These are phyloP conservation scores for Cadophora luteo-olivacea DNA, from an alignment of 2,329 filamentous ascomycete species.

Conservation along the genomic window DNA sequence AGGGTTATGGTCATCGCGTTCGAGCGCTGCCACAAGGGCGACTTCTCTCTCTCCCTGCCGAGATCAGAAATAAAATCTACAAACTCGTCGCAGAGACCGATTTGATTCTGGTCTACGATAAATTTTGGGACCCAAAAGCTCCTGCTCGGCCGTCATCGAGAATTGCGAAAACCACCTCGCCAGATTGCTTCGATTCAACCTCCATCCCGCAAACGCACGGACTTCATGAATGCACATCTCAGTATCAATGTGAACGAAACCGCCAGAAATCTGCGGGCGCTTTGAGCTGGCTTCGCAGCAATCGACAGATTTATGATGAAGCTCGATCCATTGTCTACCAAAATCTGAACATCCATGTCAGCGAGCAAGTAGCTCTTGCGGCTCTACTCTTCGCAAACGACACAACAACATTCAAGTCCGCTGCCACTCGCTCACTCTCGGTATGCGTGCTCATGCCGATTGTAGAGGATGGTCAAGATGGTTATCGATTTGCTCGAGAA, in stretches of 20 bases:
- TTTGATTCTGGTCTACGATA: too few species aligned
- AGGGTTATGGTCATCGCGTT: too few species aligned
- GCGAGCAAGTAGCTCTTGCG: not conserved
- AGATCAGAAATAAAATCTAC: too few species aligned
- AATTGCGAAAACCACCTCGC: too few species aligned
- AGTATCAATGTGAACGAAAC: not conserved
- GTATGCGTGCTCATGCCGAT: not conserved
- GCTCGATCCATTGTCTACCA: not conserved
- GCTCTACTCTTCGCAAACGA: not conserved
- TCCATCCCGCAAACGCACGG: not conserved
- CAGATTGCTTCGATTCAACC: not conserved
- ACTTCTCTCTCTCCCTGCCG: too few species aligned
- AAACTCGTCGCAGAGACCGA: too few species aligned
- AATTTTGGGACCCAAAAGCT: too few species aligned
- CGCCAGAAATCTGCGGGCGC: not conserved
- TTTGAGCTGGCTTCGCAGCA: not conserved
- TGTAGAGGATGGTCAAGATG: not conserved
- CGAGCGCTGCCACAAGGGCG: too few species aligned
- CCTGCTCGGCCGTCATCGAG: too few species aligned
- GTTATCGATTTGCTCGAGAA: not conserved
- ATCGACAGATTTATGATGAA: not conserved
- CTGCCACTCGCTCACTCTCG: not conserved
- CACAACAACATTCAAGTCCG: not conserved
- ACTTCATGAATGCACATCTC: not conserved
- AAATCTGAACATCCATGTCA: not conserved